Conservation (phyloP, 495 filamentous ascomycete species). For the Podospora conica region DNA sequence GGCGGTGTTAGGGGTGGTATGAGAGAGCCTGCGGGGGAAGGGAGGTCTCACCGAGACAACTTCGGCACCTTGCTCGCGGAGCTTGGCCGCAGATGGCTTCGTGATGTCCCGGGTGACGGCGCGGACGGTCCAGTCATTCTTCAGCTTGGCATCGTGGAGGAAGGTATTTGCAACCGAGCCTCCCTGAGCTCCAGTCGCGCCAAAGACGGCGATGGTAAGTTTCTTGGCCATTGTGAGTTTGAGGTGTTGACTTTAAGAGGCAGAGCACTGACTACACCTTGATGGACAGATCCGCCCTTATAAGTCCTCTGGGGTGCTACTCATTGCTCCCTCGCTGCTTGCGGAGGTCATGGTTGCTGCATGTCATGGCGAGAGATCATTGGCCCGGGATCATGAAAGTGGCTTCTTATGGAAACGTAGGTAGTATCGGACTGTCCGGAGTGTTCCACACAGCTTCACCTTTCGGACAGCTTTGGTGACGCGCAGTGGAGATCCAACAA, state of each 20-base stretch:
- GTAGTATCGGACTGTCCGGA: neutral
- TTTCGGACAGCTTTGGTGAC: neutral
- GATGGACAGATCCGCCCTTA: neutral
- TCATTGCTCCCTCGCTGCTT: neutral
- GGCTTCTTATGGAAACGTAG: neutral
- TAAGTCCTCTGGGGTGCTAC: neutral
- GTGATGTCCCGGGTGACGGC: constrained; percentile 52
- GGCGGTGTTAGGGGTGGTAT: neutral
- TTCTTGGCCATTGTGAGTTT: constrained; percentile 1
- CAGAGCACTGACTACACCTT: neutral
- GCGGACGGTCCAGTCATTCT: constrained; percentile 27
- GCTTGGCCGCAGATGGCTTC: constrained; percentile 36
- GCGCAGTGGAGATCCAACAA: neutral
- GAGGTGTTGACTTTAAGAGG: neutral
- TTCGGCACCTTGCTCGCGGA: constrained; percentile 34
- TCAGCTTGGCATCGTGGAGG: constrained; percentile 41
- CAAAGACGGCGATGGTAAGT: constrained; percentile 53
- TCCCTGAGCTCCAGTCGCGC: constrained; percentile 58
- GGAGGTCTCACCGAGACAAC: constrained; percentile 29
- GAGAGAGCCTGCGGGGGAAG: constrained; percentile 18
- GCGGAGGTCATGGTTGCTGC: neutral
- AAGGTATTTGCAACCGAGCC: constrained; percentile 50
- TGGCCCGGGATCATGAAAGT: neutral
- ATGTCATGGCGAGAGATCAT: neutral
- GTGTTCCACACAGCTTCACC: neutral